Conservation (phyloP, 2,329 filamentous ascomycete genomes). For the Hirsutella rhossiliensis region DNA sequence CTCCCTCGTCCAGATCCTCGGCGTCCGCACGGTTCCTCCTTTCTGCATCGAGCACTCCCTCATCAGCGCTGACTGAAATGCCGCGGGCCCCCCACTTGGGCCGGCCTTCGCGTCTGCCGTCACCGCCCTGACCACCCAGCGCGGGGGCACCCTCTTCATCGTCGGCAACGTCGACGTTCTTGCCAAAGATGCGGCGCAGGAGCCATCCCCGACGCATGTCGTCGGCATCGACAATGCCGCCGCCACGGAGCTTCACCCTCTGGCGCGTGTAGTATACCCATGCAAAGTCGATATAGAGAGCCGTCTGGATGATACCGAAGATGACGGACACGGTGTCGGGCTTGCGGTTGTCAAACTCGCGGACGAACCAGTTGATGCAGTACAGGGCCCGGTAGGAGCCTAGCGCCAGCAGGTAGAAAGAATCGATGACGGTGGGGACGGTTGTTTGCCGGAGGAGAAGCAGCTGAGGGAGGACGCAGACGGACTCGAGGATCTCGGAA, state of each 20-base stretch:
- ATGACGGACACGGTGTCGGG: slow-evolving; percentile 66
- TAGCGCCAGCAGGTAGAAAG: slow-evolving; percentile 83
- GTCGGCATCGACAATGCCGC: slow-evolving; percentile 80
- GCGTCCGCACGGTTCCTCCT: slow-evolving; percentile 32
- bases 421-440: slow-evolving; percentile 90
- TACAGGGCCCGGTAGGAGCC: slow-evolving; percentile 84
- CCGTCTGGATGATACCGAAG: slow-evolving; percentile 81
- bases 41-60: slow-evolving; percentile 41
- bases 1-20: slow-evolving; percentile 29
- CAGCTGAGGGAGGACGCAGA: slow-evolving; percentile 83
- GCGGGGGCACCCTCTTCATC: slow-evolving; percentile 47
- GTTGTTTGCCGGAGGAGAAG: slow-evolving; percentile 88
- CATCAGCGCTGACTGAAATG: slow-evolving; percentile 56
- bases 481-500: slow-evolving; percentile 82
- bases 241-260: slow-evolving; percentile 79
- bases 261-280: slow-evolving; percentile 95
- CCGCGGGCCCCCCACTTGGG: slow-evolving; percentile 52
- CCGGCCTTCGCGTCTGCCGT: slow-evolving; percentile 19
- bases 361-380: slow-evolving; percentile 80
- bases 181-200: slow-evolving; percentile 64
- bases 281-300: slow-evolving; percentile 84
- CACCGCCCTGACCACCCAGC: slow-evolving; percentile 21
- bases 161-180: slow-evolving; percentile 35
- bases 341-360: slow-evolving; percentile 46
- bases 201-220: slow-evolving; percentile 81